Conservation (phyloP, 148 eudicot genomes). For the Vaccinium vitisidaea region DNA sequence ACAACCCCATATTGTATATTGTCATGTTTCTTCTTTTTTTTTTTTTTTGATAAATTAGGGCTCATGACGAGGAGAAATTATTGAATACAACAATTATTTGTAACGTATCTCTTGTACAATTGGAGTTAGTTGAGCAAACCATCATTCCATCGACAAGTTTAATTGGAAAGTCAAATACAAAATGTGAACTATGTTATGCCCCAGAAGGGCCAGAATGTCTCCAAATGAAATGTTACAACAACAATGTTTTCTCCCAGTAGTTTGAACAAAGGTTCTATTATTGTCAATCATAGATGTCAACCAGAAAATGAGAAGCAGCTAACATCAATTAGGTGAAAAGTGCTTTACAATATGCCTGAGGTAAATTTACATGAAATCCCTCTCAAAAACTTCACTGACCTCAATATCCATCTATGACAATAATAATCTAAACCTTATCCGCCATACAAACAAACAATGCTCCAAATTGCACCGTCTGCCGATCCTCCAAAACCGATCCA, state of each 20-base stretch:
- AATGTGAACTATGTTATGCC: background rate
- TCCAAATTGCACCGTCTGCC: background rate
- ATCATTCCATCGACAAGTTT: background rate
- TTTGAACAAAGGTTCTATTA: slow-evolving; percentile 3
- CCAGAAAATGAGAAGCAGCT: background rate
- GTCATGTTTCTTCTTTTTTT: too few relatives aligned
- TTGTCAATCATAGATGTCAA: background rate
- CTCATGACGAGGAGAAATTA: background rate
- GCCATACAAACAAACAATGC: background rate
- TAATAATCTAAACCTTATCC: background rate
- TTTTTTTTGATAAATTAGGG: background rate
- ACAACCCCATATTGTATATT: too few relatives aligned
- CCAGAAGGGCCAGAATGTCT: background rate
- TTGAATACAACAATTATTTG: too few relatives aligned
- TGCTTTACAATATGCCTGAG: background rate
- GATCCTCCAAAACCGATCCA: background rate
- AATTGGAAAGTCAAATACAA: background rate
- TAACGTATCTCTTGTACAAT: too few relatives aligned
- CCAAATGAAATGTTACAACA: background rate
- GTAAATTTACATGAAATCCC: background rate
- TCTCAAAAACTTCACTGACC: background rate
- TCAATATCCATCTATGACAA: background rate
- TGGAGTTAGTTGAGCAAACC: background rate
- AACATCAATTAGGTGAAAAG: background rate
- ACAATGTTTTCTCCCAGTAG: background rate